phyloP scores from a whole-genome alignment of 768 basidiomycete species.

The Hygrophoropsis aurantiaca region DNA sequence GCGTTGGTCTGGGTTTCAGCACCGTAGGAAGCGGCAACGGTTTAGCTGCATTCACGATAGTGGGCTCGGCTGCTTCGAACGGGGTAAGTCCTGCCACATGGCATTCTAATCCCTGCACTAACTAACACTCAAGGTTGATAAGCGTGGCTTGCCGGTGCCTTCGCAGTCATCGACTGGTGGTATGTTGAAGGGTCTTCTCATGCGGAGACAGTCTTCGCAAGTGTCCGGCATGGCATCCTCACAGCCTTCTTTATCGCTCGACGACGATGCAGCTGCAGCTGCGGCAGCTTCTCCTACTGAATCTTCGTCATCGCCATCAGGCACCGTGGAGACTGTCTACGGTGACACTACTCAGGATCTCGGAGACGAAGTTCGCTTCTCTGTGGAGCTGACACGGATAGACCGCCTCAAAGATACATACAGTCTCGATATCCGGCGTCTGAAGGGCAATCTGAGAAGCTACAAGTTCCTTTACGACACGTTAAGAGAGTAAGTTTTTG shows the following conservation, averaged over 20 bases:
- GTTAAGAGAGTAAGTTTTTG: slow-evolving; percentile 71
- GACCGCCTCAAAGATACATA: slow-evolving; percentile 89
- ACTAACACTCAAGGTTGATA: slow-evolving; percentile 65
- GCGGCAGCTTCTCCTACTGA: slow-evolving; percentile 33
- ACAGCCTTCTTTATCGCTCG: slow-evolving; percentile 50
- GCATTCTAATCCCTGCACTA: slow-evolving; percentile 8
- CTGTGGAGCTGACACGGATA: slow-evolving; percentile 88
- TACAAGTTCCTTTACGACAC: slow-evolving; percentile 92
- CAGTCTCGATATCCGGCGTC: slow-evolving; percentile 85
- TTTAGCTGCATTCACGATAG: slow-evolving; percentile 74
- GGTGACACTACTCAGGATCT: slow-evolving; percentile 80
- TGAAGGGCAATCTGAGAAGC: slow-evolving; percentile 91
- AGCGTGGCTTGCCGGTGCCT: slow-evolving; percentile 83
- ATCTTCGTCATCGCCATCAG: slow-evolving; percentile 29
- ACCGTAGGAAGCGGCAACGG: slow-evolving; percentile 39
- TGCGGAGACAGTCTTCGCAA: slow-evolving; percentile 90
- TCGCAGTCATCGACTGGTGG: slow-evolving; percentile 71
- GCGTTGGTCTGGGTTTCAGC: slow-evolving; percentile 44
- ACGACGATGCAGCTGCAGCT: slow-evolving; percentile 35
- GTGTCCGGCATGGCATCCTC: slow-evolving; percentile 42
- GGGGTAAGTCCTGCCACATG: slow-evolving; percentile 56
- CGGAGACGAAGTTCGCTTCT: slow-evolving; percentile 96
- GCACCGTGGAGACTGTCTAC: slow-evolving; percentile 60
- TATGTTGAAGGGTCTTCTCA: slow-evolving; percentile 84
- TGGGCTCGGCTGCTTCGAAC: slow-evolving; percentile 81